Evolutionary conservation across 108 stramenopile genomes (phyloP), one percentile per base, ranked within the genome.

Genomic region (Hondaea fermentalgiana): DNA sequence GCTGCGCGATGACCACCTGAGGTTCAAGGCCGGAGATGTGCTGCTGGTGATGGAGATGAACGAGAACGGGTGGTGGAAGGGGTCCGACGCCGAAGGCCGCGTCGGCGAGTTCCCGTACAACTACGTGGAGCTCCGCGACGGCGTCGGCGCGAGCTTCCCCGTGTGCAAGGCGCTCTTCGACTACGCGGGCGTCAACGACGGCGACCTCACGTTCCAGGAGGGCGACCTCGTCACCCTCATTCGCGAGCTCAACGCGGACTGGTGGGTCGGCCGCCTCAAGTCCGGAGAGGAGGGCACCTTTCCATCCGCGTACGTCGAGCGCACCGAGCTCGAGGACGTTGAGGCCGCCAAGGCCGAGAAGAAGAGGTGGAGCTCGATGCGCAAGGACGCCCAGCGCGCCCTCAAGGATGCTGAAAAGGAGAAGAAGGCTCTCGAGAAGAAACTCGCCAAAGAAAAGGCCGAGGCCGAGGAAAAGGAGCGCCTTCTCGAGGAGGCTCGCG

Each of bases 11-110:
- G 76, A 83, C 51, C 45, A 83, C 5, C 51, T 83, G 19, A 43
- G 49, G 51, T 83, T 83, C 51, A 83, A 83, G 76, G 51, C 45
- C 16, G 76, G 76, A 6, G 76, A 83, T 35, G 51, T 83, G 10
- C 19, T 83, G n/a, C n/a, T 83, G 17, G 76, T 83, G 45, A 47
- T 83, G 10, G 76, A 83, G 49, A 83, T 83, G 76, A 83, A 83
- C n/a, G 76, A 83, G 19, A 83, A 28, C 76, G 76, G 76, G 6
- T 83, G 76, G 76, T 83, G 76, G 76, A 83, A 83, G 51, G 76
- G 76, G 12, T 47, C 76, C 49, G 76, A 83, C 5, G 19, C 76
- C 28, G 12, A 47, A 23, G 76, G 76, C n/a, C 19, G 3, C n/a
- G 76, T 83, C 49, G 76, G 76, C 45, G 28, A 53, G 19, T 83